These are phyloP conservation scores for Trametopsis cervina DNA, from an alignment of 768 basidiomycete genomes.

Conservation along the genomic window DNA sequence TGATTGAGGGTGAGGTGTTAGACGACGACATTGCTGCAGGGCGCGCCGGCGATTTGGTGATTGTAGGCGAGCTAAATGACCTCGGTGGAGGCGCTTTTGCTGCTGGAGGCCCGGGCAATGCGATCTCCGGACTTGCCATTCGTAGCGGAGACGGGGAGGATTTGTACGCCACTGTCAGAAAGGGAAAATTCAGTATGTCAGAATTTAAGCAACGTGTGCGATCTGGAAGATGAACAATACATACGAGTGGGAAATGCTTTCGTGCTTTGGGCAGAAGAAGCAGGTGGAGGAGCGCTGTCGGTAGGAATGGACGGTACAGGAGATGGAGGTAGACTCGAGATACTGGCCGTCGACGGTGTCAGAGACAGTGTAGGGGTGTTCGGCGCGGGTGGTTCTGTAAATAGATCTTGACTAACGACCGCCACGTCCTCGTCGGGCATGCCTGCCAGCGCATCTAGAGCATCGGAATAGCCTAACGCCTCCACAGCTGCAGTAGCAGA, in stretches of 20 bases:
- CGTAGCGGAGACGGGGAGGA: constrained; percentile 23
- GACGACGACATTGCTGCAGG: constrained; percentile 5
- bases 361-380: constrained; percentile 14
- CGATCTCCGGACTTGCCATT: constrained; percentile 17
- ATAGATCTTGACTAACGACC: constrained; percentile 9
- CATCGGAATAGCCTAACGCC: constrained; percentile 63
- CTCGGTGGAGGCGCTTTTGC: constrained; percentile 1
- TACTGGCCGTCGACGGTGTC: constrained; percentile 7
- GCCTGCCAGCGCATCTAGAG: constrained; percentile 58
- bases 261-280: not conserved
- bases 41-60: not conserved
- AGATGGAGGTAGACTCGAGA: constrained; percentile 5
- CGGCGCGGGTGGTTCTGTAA: constrained; percentile 12
- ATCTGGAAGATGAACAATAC: not conserved
- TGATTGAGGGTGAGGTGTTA: not conserved
- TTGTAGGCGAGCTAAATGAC: not conserved
- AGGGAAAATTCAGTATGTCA: not conserved
- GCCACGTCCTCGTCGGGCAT: constrained; percentile 25
- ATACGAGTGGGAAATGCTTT: not conserved
- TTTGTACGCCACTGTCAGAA: constrained; percentile 16
- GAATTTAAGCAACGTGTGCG: not conserved
- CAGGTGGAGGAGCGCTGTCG: not conserved
- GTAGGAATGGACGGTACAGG: constrained; percentile 1
- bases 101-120: constrained; percentile 1
- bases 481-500: constrained; percentile 44